Evolutionary conservation across 805 yeast species (phyloP).

Genomic region (Wickerhamiella cacticola): DNA sequence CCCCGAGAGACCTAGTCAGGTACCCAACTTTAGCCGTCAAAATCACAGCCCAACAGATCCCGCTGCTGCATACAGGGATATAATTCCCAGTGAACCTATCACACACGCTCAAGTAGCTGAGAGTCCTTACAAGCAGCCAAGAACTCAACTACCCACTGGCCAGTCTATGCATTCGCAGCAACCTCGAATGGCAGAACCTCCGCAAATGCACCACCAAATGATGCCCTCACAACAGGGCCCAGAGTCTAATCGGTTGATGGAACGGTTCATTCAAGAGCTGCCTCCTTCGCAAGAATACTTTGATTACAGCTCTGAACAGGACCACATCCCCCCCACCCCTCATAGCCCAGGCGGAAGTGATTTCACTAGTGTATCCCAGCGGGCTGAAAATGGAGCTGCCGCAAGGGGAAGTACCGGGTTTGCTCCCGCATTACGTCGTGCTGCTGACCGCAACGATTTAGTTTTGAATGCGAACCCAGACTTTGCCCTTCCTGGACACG

Average conservation of each 20-base stretch:
- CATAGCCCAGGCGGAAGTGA: constrained; percentile 9
- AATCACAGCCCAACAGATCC: constrained; percentile 7
- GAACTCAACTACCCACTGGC: neutral
- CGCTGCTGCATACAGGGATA: constrained; percentile 12
- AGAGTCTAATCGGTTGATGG: constrained; percentile 7
- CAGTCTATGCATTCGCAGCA: neutral
- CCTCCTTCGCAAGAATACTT: constrained; percentile 10
- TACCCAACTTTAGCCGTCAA: neutral
- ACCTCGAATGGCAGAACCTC: neutral
- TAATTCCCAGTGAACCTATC: constrained; percentile 10
- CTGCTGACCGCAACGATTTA: constrained; percentile 9
- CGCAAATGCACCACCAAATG: neutral
- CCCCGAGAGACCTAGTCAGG: neutral
- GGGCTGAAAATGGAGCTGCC: constrained; percentile 3
- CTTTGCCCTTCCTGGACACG: constrained; percentile 11
- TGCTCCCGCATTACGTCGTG: constrained; percentile 5
- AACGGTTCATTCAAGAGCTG: constrained; percentile 12
- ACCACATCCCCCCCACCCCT: neutral
- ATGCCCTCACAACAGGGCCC: constrained; percentile 1
- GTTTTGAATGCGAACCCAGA: constrained; percentile 9
- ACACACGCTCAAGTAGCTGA: neutral
- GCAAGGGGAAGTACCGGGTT: neutral
- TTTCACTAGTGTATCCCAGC: constrained; percentile 5
- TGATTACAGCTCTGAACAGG: constrained; percentile 5
- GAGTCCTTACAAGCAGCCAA: neutral